A percentile compares a stretch with the other conserved stretches of the same genome.
phyloP scores from a whole-genome alignment of 2,329 filamentous ascomycete species.

The Venturia effusa region DNA sequence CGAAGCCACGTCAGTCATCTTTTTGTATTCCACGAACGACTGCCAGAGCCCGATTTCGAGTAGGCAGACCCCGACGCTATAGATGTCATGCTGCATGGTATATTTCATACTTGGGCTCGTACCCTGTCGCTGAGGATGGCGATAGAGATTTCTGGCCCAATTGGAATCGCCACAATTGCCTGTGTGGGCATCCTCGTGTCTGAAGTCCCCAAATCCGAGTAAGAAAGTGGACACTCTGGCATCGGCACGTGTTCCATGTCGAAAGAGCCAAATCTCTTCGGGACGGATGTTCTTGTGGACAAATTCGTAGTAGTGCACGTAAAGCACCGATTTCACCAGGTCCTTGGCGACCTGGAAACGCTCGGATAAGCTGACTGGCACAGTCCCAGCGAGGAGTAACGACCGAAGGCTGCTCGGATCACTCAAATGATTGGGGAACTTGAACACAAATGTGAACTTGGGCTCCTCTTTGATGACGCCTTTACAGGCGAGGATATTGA shows the following conservation, averaged over 20 bases:
- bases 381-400: constrained; percentile 14
- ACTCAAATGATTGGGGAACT: constrained; percentile 6
- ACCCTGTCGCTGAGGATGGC: constrained; percentile 39
- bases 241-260: constrained; percentile 14
- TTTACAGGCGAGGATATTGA: not conserved
- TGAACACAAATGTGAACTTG: constrained; percentile 5
- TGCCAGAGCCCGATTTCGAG: constrained; percentile 43
- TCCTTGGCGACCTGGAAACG: constrained; percentile 23
- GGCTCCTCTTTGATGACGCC: not conserved
- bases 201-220: constrained; percentile 35
- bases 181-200: constrained; percentile 24
- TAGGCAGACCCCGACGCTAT: constrained; percentile 43
- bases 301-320: constrained; percentile 30
- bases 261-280: constrained; percentile 29
- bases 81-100: constrained; percentile 45
- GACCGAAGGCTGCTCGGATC: constrained; percentile 16
- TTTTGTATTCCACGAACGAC: constrained; percentile 22
- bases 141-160: constrained; percentile 39
- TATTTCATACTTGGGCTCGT: constrained; percentile 28
- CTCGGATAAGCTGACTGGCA: constrained; percentile 18
- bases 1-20: too few relatives aligned
- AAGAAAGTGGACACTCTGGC: constrained; percentile 26
- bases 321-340: constrained; percentile 25
- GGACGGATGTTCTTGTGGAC: constrained; percentile 38
- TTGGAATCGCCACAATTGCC: constrained; percentile 24